These are phyloP conservation scores for Anthracocystis walkeri DNA, from an alignment of 1,284 basidiomycete genomes.

Conservation along the genomic window DNA sequence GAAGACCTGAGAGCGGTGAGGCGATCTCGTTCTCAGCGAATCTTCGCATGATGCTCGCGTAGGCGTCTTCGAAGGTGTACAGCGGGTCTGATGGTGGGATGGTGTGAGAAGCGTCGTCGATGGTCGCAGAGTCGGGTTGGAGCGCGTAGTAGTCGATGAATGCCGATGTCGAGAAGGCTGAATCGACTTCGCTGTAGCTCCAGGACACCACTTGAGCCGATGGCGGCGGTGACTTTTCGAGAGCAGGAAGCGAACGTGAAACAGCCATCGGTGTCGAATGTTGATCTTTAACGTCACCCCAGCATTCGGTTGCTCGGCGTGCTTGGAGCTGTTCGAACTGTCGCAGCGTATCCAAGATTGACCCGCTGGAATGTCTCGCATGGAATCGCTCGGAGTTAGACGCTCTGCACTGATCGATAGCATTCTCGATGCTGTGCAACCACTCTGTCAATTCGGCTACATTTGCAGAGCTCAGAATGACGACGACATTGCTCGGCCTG, in stretches of 20 bases:
- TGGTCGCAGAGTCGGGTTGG: conserved; percentile 2
- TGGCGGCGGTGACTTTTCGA: background rate
- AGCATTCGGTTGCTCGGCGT: background rate
- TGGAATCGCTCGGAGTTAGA: background rate
- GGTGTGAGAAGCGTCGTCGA: background rate
- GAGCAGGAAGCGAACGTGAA: conserved; percentile 7
- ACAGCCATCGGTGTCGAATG: conserved; percentile 13
- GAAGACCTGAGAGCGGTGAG: background rate
- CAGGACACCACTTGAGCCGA: background rate
- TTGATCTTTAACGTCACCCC: background rate
- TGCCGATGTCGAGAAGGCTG: conserved; percentile 14
- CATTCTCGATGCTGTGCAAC: conserved; percentile 13
- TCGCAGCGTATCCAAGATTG: conserved; percentile 14
- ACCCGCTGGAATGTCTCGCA: conserved; percentile 10
- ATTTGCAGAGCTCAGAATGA: conserved; percentile 24
- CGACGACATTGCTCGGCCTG: background rate
- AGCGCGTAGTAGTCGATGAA: conserved; percentile 33
- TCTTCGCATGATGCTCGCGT: conserved; percentile 26
- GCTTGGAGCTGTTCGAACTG: conserved; percentile 17
- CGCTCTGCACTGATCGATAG: conserved; percentile 5
- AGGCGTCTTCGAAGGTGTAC: conserved; percentile 33
- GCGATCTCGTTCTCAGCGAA: conserved; percentile 10
- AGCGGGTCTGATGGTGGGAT: background rate
- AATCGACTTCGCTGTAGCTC: background rate
- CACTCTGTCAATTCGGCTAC: conserved; percentile 24